These are phyloP conservation scores for Candida broadrunensis DNA, from an alignment of 805 yeast genomes.

Conservation along the genomic window DNA sequence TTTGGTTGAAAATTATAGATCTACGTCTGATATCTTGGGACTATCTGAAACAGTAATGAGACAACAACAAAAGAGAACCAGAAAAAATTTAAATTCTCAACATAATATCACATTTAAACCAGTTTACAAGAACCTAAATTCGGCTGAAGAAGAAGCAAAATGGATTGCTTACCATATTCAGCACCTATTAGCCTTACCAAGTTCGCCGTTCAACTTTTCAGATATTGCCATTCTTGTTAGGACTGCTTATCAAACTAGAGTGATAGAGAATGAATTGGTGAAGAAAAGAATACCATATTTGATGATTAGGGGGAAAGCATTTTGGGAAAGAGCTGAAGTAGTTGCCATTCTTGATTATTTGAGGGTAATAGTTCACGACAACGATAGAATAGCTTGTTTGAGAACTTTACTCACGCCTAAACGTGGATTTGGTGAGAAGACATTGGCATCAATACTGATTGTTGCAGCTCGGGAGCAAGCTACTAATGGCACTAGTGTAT, in stretches of 20 bases:
- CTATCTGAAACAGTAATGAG: slow-evolving; percentile 65
- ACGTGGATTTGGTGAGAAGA: slow-evolving; percentile 63
- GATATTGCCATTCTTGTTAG: slow-evolving; percentile 76
- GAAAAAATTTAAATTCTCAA: slow-evolving; percentile 48
- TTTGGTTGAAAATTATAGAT: slow-evolving; percentile 74
- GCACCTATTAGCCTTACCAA: slow-evolving; percentile 44
- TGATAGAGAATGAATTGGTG: slow-evolving; percentile 62
- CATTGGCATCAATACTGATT: slow-evolving; percentile 25
- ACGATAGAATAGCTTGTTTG: slow-evolving; percentile 58
- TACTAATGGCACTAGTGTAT: background rate
- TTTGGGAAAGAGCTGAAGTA: slow-evolving; percentile 78
- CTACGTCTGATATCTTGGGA: slow-evolving; percentile 63
- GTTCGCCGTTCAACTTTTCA: slow-evolving; percentile 39
- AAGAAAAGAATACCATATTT: slow-evolving; percentile 57
- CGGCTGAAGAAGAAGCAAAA: slow-evolving; percentile 53
- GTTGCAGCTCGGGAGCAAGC: slow-evolving; percentile 1
- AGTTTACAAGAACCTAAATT: slow-evolving; percentile 36
- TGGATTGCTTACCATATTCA: slow-evolving; percentile 56
- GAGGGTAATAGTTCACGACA: slow-evolving; percentile 55
- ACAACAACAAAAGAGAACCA: slow-evolving; percentile 52
- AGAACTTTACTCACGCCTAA: slow-evolving; percentile 60
- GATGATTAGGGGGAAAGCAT: slow-evolving; percentile 70
- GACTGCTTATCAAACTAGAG: slow-evolving; percentile 57
- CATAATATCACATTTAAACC: slow-evolving; percentile 43
- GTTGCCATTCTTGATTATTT: slow-evolving; percentile 60